A percentile compares a stretch with the other conserved stretches of the same genome.
phyloP scores from a whole-genome alignment of 2,329 filamentous ascomycete genomes.

The Drechslerella coelobrocha region DNA sequence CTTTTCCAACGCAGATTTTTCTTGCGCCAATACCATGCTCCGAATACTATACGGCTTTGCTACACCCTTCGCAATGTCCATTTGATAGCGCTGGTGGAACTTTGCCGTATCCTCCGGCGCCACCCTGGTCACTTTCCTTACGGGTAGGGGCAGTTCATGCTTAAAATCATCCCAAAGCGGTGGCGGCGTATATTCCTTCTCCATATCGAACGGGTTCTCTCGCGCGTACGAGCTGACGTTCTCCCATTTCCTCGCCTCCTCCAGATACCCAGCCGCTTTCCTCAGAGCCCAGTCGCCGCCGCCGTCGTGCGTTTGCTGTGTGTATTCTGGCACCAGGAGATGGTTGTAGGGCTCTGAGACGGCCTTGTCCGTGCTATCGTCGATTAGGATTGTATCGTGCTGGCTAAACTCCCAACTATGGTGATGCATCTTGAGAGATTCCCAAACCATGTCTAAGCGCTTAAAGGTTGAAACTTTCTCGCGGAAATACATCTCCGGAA shows the following conservation, averaged over 20 bases:
- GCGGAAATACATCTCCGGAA: constrained; percentile 70
- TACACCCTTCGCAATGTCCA: neutral
- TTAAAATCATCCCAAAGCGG: constrained; percentile 13
- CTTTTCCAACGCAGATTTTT: neutral
- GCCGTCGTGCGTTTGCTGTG: constrained; percentile 60
- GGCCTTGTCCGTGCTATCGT: constrained; percentile 83
- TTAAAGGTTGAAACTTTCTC: constrained; percentile 87
- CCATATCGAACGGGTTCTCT: constrained; percentile 22
- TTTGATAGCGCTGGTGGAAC: constrained; percentile 6
- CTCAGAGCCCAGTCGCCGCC: constrained; percentile 60
- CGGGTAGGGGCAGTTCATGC: neutral
- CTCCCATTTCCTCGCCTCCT: constrained; percentile 62
- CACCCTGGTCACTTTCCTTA: neutral
- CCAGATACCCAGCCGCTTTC: constrained; percentile 64
- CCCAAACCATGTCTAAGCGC: constrained; percentile 76
- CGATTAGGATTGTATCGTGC: constrained; percentile 85
- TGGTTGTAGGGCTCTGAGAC: constrained; percentile 83
- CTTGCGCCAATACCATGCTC: neutral
- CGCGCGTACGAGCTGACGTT: constrained; percentile 60
- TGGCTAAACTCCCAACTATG: constrained; percentile 63
- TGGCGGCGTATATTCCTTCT: constrained; percentile 13
- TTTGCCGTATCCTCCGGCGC: neutral
- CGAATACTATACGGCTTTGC: constrained; percentile 1
- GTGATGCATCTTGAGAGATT: constrained; percentile 58
- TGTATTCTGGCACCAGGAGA: constrained; percentile 79